phyloP scores from a whole-genome alignment of 192 early-diverging fungal species.

The Funneliformis geosporum region DNA sequence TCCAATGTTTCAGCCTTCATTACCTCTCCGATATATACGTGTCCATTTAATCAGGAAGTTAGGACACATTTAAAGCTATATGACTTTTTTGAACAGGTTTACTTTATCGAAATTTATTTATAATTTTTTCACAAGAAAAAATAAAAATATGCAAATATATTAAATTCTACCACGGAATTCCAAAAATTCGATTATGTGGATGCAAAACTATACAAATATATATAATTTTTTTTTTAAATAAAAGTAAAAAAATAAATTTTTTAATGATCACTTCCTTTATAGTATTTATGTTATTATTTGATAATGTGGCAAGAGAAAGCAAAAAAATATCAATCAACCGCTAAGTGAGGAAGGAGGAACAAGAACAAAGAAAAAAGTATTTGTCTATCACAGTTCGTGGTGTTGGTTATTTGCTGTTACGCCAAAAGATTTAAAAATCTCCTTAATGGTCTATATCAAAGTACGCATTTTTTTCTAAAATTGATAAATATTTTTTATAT shows the following conservation, averaged over 20 bases:
- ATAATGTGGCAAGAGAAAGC: constrained; percentile 19
- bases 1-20: too few species aligned
- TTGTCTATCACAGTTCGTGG: constrained; percentile 69
- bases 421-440: constrained; percentile 53
- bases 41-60: not conserved
- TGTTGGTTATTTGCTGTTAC: constrained; percentile 67
- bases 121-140: not conserved
- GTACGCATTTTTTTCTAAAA: constrained; percentile 38
- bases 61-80: constrained; percentile 1
- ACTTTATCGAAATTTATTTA: not conserved
- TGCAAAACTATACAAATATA: not conserved
- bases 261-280: not conserved
- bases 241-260: not conserved
- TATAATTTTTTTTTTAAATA: not conserved
- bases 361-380: constrained; percentile 41
- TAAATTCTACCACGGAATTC: not conserved
- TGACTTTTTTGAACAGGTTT: constrained; percentile 38
- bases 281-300: constrained; percentile 55
- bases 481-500: not conserved
- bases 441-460: constrained; percentile 56
- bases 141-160: constrained; percentile 26
- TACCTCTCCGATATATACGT: constrained; percentile 2
- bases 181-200: constrained; percentile 33
- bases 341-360: constrained; percentile 29
- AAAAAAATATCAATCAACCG: constrained; percentile 37